Base-by-base conservation (phyloP, 2,329 filamentous ascomycete genomes). In the Colletotrichum salicis region DNA sequence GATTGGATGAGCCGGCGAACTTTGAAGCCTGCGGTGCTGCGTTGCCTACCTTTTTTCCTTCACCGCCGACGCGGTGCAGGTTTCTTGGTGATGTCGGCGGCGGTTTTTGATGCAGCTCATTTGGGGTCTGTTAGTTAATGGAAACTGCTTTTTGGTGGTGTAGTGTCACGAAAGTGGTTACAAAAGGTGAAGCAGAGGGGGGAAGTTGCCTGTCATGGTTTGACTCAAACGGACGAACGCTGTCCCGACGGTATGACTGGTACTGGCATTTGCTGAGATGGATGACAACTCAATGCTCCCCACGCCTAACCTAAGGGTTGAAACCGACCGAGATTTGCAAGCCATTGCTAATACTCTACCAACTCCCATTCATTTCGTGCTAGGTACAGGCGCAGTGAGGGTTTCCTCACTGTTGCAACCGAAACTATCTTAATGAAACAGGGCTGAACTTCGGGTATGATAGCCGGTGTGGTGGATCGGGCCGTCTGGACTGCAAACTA, bases 51-150 rank as follows among this genome's bases (percentile, higher is more conserved):
- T 29, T 5, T 29, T 29, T 5, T 63, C 33, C 33, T 63, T 63
- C 64, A 68, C 58, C 58, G 69, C 69, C 58, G 27, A 54, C 58
- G 58, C 29, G 33, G 41, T 22, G 64, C 37, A 54, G 51, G 27
- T 45, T 52, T 24, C 19, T 31, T 45, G 33, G 41, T 41, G 58
- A 68, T 33, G n/a, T 54, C 33, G 22, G 29, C 6, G 10, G n/a
- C 27, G 55, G 45, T 37, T 22, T 41, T 13, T 11, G 19, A 48
- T 45, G 64, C 12, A 33, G 12, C 27, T 29, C 27, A 29, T 7
- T 52, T 8, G 15, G 6, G 5, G 15, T n/a, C 41, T n/a, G 7
- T n/a, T 8, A n/a, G 19, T 45, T 45, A 10, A 45, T 45, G 41
- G 19, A 19, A n/a, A 0, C 7, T 45, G 41, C 7, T 8, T 48